Evolutionary conservation across 345 rosid genomes (phyloP), one percentile per base, ranked within the genome.

Genomic region (Punica granatum): DNA sequence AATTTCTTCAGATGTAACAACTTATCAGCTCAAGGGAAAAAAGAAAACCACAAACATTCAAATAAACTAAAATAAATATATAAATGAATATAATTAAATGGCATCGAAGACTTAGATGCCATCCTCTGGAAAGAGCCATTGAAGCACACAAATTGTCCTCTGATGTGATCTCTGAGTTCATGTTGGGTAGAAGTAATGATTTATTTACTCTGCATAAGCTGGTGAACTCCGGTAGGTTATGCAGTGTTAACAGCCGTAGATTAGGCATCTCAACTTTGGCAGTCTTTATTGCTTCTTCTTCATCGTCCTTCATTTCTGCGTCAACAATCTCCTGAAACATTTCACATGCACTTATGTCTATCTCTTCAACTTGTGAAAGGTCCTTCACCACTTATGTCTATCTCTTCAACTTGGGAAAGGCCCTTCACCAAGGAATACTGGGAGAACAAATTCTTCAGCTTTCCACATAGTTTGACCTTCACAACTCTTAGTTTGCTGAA

Each of bases 361-460:
- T 36, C 37, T 11, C 46, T 68, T 61, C 77, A 30, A 28, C 53
- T 54, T 33, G 60, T 71, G 1, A 82, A 31, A 31, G n/a, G n/a
- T n/a, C n/a, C n/a, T n/a, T n/a, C n/a, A n/a, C n/a, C 6, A 6
- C 54, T 68, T 74, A 81, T 60, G 64, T 70, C 72, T 25, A 78
- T 35, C 35, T 10, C 43, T 67, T 60, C 76, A 28, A 26, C 59
- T 54, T 32, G 59, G 72, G 1, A 82, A 31, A 31, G 64, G 26
- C 23, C 21, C 19, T 54, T 62, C 0, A 25, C 18, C 51, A 69
- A 3, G 53, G 54, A 65, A 19, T 79, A 30, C 32, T 31, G 28
- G 44, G 54, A n/a, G 51, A 74, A 74, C 23, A 74, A 28, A 37
- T 69, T 19, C 54, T 30, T 46, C 32, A 75, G 42, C 28, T 32